Evolutionary conservation across 148 eudicot genomes (phyloP).

Genomic region (Pharnaceum exiguum): DNA sequence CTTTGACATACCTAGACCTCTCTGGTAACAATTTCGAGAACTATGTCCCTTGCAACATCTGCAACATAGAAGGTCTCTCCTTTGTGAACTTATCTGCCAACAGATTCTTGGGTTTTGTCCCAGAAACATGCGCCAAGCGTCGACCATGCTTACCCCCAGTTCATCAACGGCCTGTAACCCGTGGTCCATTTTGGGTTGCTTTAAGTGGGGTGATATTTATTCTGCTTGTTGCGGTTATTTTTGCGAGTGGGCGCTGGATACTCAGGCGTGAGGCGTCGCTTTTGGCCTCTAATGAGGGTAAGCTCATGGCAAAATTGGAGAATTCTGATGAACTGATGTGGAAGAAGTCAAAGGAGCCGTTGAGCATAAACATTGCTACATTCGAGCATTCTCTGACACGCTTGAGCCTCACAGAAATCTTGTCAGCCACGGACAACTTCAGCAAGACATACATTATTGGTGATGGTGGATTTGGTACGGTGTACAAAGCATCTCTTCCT

Average conservation of each 20-base stretch:
- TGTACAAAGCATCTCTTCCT: slow-evolving; percentile 64
- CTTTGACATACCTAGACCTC: slow-evolving; percentile 81
- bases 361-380: slow-evolving; percentile 87
- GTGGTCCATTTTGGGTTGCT: slow-evolving; percentile 48
- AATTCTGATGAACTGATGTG: slow-evolving; percentile 41
- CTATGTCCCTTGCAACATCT: slow-evolving; percentile 57
- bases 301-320: slow-evolving; percentile 32
- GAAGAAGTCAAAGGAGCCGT: slow-evolving; percentile 70
- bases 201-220: slow-evolving; percentile 33
- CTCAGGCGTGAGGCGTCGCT: slow-evolving; percentile 25
- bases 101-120: slow-evolving; percentile 46
- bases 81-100: slow-evolving; percentile 61
- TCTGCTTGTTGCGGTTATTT: slow-evolving; percentile 31
- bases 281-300: slow-evolving; percentile 32
- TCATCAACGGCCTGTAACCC: slow-evolving; percentile 28
- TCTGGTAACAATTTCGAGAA: slow-evolving; percentile 55
- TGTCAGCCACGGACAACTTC: slow-evolving; percentile 82
- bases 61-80: slow-evolving; percentile 51
- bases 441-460: slow-evolving; percentile 83
- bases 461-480: slow-evolving; percentile 92
- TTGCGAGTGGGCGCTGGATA: slow-evolving; percentile 35
- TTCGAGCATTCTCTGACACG: slow-evolving; percentile 72
- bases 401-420: slow-evolving; percentile 56
- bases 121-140: slow-evolving; percentile 43
- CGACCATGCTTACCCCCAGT: slow-evolving; percentile 28